Percentiles rank a stretch among this genome's conserved stretches.
phyloP scores from a whole-genome alignment of 2,329 filamentous ascomycete species.

The Clarireedia sp. region DNA sequence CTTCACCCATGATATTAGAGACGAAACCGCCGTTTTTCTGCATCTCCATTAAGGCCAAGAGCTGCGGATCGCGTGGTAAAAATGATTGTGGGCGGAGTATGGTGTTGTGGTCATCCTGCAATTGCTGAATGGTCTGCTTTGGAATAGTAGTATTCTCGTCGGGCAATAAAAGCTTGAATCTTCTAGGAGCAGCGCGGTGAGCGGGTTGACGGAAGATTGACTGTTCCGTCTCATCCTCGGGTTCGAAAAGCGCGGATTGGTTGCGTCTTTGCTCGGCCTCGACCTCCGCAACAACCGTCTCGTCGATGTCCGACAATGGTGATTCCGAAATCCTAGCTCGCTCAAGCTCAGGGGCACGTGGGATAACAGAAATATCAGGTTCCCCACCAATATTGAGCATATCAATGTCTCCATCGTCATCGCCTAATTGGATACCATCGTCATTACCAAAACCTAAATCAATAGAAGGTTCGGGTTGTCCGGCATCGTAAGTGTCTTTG shows the following conservation, averaged over 20 bases:
- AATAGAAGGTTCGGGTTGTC: slow-evolving; percentile 46
- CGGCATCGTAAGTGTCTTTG: slow-evolving; percentile 45
- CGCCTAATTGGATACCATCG: slow-evolving; percentile 48
- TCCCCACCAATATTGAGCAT: slow-evolving; percentile 57
- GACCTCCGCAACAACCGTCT: slow-evolving; percentile 51
- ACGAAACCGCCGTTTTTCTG: slow-evolving; percentile 89
- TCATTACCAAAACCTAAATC: slow-evolving; percentile 41
- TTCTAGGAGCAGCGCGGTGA: slow-evolving; percentile 57
- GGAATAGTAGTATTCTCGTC: slow-evolving; percentile 72
- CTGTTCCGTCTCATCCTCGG: slow-evolving; percentile 44
- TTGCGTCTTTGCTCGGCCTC: slow-evolving; percentile 43
- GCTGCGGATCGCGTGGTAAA: slow-evolving; percentile 76
- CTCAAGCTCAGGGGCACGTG: slow-evolving; percentile 39
- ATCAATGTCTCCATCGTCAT: slow-evolving; percentile 55
- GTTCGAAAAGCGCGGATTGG: slow-evolving; percentile 50
- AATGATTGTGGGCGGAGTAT: slow-evolving; percentile 79
- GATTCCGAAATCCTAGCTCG: slow-evolving; percentile 61
- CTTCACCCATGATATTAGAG: slow-evolving; percentile 75
- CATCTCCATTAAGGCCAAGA: slow-evolving; percentile 83
- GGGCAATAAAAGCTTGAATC: slow-evolving; percentile 73
- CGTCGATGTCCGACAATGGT: slow-evolving; percentile 61
- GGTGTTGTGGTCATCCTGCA: slow-evolving; percentile 76
- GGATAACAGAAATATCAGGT: slow-evolving; percentile 44
- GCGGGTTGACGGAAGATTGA: slow-evolving; percentile 59
- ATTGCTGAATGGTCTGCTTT: slow-evolving; percentile 70